phyloP scores from a whole-genome alignment of 2,329 filamentous ascomycete genomes.

The Cercospora brassicicola region DNA sequence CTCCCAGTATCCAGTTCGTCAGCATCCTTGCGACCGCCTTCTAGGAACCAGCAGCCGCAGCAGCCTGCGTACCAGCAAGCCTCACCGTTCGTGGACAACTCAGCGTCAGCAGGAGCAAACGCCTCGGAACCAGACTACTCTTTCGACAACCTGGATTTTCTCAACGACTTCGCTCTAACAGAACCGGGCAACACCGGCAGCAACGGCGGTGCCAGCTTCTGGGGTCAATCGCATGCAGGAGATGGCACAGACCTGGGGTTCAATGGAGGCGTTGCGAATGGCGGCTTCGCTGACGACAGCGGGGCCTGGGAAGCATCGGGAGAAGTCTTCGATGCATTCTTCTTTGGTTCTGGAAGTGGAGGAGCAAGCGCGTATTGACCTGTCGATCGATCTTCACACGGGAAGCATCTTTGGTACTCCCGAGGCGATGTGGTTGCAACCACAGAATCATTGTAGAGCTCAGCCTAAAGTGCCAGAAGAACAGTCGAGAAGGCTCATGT shows the following conservation, averaged over 20 bases:
- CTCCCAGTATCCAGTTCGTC: neutral
- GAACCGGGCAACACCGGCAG: constrained; percentile 39
- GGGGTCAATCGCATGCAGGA: constrained; percentile 14
- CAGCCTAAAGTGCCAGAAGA: neutral
- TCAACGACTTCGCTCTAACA: constrained; percentile 51
- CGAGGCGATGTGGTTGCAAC: neutral
- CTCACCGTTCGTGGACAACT: constrained; percentile 28
- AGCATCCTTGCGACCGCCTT: neutral
- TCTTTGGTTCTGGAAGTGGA: constrained; percentile 58
- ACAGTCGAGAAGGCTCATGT: neutral
- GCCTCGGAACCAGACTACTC: constrained; percentile 28
- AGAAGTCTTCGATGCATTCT: constrained; percentile 68
- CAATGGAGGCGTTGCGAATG: constrained; percentile 33
- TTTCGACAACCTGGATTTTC: constrained; percentile 55
- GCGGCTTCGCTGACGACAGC: constrained; percentile 32
- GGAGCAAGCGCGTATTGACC: constrained; percentile 10
- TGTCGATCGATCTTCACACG: neutral
- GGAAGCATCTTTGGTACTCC: neutral
- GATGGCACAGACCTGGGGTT: constrained; percentile 60
- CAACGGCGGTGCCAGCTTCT: constrained; percentile 16
- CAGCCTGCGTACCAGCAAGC: neutral
- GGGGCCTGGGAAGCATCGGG: constrained; percentile 56
- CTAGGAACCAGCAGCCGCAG: neutral
- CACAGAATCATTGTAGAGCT: neutral
- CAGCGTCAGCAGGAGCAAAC: constrained; percentile 29